A percentile compares a stretch with the other conserved stretches of the same genome.
These are phyloP conservation scores for Immersiella caudata DNA, from an alignment of 495 filamentous ascomycete genomes.

Conservation along the genomic window DNA sequence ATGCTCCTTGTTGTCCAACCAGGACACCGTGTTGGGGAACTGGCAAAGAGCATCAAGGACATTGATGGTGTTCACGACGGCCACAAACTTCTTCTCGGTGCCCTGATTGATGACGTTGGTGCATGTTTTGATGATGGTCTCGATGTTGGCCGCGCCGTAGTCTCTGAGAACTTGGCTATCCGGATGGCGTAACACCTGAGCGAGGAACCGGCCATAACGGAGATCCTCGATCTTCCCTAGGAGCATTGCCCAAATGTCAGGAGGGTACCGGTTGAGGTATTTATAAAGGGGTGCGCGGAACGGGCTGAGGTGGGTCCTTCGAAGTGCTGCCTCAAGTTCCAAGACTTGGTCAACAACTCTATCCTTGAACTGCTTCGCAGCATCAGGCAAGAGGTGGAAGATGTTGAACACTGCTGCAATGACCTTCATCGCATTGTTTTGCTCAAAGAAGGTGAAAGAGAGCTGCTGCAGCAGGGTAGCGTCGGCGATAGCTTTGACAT, in stretches of 20 bases:
- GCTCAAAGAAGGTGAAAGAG: constrained; percentile 91
- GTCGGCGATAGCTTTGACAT: constrained; percentile 90
- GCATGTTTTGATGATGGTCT: constrained; percentile 66
- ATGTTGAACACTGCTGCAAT: constrained; percentile 93
- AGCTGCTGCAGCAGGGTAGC: constrained; percentile 77
- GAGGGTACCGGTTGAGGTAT: constrained; percentile 90
- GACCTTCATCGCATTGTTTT: constrained; percentile 87
- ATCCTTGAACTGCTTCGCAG: constrained; percentile 88
- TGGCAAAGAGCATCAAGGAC: constrained; percentile 74
- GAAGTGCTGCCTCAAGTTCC: constrained; percentile 81
- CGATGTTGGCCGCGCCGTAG: constrained; percentile 71
- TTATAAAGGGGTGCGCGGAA: constrained; percentile 92
- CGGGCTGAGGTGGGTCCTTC: constrained; percentile 89
- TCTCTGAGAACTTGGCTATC: constrained; percentile 75
- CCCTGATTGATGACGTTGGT: constrained; percentile 60
- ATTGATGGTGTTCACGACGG: constrained; percentile 86
- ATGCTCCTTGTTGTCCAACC: constrained; percentile 77
- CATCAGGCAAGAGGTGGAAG: constrained; percentile 88
- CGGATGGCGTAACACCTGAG: constrained; percentile 80
- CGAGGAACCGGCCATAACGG: constrained; percentile 90
- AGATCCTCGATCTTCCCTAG: constrained; percentile 73
- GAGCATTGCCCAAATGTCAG: constrained; percentile 82
- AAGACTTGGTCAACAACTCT: constrained; percentile 84
- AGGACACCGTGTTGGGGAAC: constrained; percentile 60
- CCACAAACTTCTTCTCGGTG: constrained; percentile 65